Evolutionary conservation across 257 asterid species (phyloP).

Genomic region (Paulownia fortunei): DNA sequence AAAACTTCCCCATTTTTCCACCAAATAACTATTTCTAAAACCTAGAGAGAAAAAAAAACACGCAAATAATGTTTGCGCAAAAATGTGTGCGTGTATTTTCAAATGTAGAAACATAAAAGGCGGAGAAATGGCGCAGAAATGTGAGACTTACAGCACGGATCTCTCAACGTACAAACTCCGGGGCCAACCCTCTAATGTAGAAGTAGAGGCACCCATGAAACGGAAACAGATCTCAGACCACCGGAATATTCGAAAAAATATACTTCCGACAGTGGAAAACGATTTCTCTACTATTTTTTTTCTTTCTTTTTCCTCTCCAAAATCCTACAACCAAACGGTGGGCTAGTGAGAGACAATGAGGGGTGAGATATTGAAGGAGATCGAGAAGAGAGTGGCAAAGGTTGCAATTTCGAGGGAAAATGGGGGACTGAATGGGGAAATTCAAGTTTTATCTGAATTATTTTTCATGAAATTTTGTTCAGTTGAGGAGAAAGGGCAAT

Average conservation of each 20-base stretch:
- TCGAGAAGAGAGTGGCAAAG: slow-evolving; percentile 38
- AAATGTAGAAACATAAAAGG: slow-evolving; percentile 34
- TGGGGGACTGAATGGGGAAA: slow-evolving; percentile 35
- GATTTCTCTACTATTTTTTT: not conserved
- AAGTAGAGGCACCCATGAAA: slow-evolving; percentile 26
- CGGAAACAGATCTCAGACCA: slow-evolving; percentile 46
- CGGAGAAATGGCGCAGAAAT: slow-evolving; percentile 18
- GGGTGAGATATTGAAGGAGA: slow-evolving; percentile 39
- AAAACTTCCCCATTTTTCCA: slow-evolving; percentile 11
- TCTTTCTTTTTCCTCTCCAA: slow-evolving; percentile 27
- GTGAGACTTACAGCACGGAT: slow-evolving; percentile 38
- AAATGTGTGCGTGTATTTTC: slow-evolving; percentile 10
- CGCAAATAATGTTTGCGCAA: slow-evolving; percentile 5
- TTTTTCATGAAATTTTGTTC: slow-evolving; percentile 30
- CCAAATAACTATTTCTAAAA: slow-evolving; percentile 17
- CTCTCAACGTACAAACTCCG: slow-evolving; percentile 30
- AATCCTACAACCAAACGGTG: slow-evolving; percentile 43
- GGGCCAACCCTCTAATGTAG: slow-evolving; percentile 4
- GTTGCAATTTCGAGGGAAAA: slow-evolving; percentile 43
- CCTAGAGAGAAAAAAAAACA: slow-evolving; percentile 32
- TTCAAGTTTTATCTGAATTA: not conserved
- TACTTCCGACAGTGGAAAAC: slow-evolving; percentile 1
- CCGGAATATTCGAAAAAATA: slow-evolving; percentile 31
- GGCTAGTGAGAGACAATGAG: slow-evolving; percentile 39
- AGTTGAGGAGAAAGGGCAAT: slow-evolving; percentile 31